Conservation (phyloP, 495 filamentous ascomycete species). For the Delitschia confertaspora region DNA sequence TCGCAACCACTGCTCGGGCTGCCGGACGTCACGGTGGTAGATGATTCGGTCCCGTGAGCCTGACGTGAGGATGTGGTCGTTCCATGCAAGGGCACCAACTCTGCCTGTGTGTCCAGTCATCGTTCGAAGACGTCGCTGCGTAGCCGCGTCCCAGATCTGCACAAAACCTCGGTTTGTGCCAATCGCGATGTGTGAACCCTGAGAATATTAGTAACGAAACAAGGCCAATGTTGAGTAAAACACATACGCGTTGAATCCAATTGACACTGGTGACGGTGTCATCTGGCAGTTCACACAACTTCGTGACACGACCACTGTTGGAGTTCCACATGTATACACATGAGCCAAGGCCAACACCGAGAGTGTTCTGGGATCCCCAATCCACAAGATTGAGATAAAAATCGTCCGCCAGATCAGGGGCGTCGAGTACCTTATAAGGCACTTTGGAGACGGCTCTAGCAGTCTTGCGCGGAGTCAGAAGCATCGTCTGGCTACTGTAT, state of each 20-base stretch:
- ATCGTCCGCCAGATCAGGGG: conserved; percentile 90
- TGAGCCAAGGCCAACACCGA: conserved; percentile 83
- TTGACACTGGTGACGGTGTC: conserved; percentile 93
- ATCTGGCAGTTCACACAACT: conserved; percentile 84
- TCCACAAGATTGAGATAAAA: conserved; percentile 97
- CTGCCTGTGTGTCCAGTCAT: conserved; percentile 94
- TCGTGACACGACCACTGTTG: conserved; percentile 72
- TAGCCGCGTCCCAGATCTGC: conserved; percentile 94
- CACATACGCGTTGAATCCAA: conserved; percentile 77
- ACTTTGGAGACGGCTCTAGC: conserved; percentile 88
- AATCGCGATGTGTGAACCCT: conserved; percentile 90
- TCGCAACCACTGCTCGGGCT: conserved; percentile 79
- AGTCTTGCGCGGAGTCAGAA: conserved; percentile 79
- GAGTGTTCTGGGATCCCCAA: conserved; percentile 90
- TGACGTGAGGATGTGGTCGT: conserved; percentile 92
- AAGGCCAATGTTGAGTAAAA: conserved; percentile 9
- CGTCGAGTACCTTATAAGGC: conserved; percentile 94
- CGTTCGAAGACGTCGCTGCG: conserved; percentile 72
- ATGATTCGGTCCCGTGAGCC: conserved; percentile 90
- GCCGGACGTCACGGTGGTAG: conserved; percentile 88
- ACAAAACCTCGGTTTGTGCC: conserved; percentile 89
- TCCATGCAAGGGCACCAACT: conserved; percentile 91
- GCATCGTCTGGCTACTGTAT: conserved; percentile 80
- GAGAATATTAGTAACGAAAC: conserved; percentile 11
- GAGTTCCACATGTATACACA: conserved; percentile 99